Evolutionary conservation across 148 eudicot genomes (phyloP).

Genomic region (Silene conica): DNA sequence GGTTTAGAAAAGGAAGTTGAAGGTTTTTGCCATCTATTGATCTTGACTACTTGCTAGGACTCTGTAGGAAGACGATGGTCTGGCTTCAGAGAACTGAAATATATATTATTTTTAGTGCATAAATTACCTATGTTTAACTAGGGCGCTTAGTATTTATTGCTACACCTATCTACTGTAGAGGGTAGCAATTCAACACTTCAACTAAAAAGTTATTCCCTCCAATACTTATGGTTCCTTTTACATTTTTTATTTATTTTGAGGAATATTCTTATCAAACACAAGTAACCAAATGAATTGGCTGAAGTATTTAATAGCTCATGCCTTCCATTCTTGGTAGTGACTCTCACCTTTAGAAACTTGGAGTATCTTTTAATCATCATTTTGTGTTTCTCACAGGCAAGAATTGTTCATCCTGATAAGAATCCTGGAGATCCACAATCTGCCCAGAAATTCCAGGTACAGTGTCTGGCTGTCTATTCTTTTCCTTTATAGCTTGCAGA

Average conservation of each 20-base stretch:
- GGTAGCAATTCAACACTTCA: too few relatives aligned
- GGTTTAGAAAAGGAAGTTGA: not conserved
- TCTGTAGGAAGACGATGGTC: not conserved
- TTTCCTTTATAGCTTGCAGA: not conserved
- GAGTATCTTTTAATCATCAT: not conserved
- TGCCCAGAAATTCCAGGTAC: slow-evolving; percentile 82
- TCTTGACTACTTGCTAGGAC: not conserved
- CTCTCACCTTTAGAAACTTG: not conserved
- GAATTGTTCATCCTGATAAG: slow-evolving; percentile 90
- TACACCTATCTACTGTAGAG: too few relatives aligned
- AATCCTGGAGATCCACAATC: slow-evolving; percentile 85
- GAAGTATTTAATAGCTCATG: not conserved
- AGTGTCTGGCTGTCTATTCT: not conserved
- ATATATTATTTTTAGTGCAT: not conserved
- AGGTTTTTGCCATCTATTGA: not conserved
- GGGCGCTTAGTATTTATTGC: too few relatives aligned
- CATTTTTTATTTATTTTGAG: too few relatives aligned
- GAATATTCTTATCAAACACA: too few relatives aligned
- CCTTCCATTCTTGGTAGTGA: not conserved
- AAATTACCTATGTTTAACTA: too few relatives aligned
- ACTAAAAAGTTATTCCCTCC: too few relatives aligned
- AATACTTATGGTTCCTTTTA: too few relatives aligned
- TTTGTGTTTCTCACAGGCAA: slow-evolving; percentile 50
- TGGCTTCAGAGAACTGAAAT: not conserved
- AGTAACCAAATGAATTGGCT: too few relatives aligned